Base-by-base conservation (phyloP, 345 rosid species). In the Populus simonii region DNA sequence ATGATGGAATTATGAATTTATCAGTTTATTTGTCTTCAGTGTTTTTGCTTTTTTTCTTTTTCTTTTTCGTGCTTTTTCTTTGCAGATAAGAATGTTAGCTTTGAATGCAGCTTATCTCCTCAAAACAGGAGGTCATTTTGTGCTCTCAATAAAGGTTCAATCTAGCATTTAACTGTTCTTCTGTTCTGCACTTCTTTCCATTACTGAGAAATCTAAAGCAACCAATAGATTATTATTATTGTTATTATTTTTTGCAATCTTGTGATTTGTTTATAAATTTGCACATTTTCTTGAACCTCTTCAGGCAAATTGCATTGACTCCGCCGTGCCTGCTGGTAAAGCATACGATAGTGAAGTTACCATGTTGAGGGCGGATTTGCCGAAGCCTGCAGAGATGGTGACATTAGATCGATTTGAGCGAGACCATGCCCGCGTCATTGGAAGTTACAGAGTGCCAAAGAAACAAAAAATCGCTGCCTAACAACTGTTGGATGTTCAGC, bases 111-210 rank as follows among this genome's bases (percentile, higher is more conserved):
- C 92, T 2, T 89, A 84, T 83, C 94, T 94, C 47, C 88, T 96
- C 43, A 96, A 96, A 85, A 67, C 99, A 33, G 98, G 98, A 55
- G 98, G 98, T 5, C 97, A 96, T 83, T 96, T 92, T 85, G 98
- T 96, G 13, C 93, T 96, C 45, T 96, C 99, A 38, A 92, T 96
- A 62, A 96, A 94, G 99, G 99, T 96, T 70, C 20, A 20, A 53
- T 53, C 59, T 20, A 23, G 88, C 7, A 38, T 31, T 15, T 7
- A 0, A 8, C 18, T 1, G 8, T 1, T 66, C 7, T 61, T 7
- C 36, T 18, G 27, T 18, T 43, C n/a, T 8, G 16, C 59, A 20
- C 59, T 53, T 2, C 10, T 22, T 53, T 53, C 59, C 59, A 53
- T 53, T 20, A 53, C 23, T 7, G 7, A 7, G 59, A 22, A 8